These are phyloP conservation scores for Camellia sinensis DNA, from an alignment of 148 eudicot genomes.

Conservation along the genomic window DNA sequence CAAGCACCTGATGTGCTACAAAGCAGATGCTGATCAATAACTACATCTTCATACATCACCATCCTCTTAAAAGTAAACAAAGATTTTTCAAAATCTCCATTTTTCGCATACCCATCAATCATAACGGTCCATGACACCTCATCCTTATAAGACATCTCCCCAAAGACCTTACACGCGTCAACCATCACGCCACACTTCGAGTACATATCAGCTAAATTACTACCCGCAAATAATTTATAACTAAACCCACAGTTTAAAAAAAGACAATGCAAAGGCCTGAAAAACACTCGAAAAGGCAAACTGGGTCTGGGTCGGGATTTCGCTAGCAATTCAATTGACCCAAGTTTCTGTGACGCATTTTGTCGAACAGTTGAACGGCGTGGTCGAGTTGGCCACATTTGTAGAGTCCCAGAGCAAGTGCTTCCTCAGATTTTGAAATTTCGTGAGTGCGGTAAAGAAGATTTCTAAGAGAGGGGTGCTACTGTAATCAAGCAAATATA, in stretches of 20 bases:
- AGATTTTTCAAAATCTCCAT: slow-evolving; percentile 34
- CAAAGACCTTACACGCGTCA: slow-evolving; percentile 43
- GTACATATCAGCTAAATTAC: slow-evolving; percentile 58
- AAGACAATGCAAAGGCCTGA: slow-evolving; percentile 24
- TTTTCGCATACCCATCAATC: slow-evolving; percentile 49
- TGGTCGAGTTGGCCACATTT: slow-evolving; percentile 38
- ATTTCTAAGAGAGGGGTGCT: no score
- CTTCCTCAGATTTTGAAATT: slow-evolving; percentile 13
- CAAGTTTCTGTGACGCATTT: no score
- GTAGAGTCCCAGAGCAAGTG: slow-evolving; percentile 20
- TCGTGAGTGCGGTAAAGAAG: slow-evolving; percentile 18
- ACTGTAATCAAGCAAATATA: no score
- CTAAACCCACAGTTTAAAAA: slow-evolving; percentile 40
- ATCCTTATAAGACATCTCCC: slow-evolving; percentile 51
- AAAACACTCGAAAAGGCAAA: slow-evolving; percentile 41
- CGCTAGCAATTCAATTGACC: slow-evolving; percentile 9
- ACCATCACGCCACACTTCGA: slow-evolving; percentile 38
- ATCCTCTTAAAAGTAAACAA: slow-evolving; percentile 34
- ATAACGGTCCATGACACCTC: slow-evolving; percentile 51
- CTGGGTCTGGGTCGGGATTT: slow-evolving; percentile 34
- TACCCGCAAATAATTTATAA: neutral
- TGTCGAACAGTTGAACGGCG: slow-evolving; percentile 1
- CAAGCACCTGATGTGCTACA: slow-evolving; percentile 29
- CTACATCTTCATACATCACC: slow-evolving; percentile 23
- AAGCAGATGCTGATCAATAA: slow-evolving; percentile 32